Evolutionary conservation across 257 asterid species (phyloP).

Genomic region (Fraxinus excelsior): DNA sequence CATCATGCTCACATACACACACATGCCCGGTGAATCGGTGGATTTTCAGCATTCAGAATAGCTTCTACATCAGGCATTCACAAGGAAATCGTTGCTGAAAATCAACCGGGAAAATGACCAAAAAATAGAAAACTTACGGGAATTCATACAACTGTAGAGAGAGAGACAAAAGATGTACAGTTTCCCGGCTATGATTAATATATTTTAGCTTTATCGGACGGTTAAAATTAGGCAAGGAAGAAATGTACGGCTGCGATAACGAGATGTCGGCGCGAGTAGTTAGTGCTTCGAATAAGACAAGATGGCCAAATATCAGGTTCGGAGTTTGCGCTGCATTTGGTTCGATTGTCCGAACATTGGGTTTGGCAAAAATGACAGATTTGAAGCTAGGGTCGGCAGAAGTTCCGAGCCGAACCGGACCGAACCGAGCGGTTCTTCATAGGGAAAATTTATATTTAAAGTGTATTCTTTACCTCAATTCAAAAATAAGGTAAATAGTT

Average conservation of each 20-base stretch:
- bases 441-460: too few species aligned
- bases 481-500: too few species aligned
- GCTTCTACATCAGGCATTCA: conserved; percentile 14
- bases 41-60: conserved; percentile 24
- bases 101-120: neutral
- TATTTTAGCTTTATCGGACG: conserved; percentile 23
- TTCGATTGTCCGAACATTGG: conserved; percentile 44
- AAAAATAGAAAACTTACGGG: neutral
- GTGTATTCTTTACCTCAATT: too few species aligned
- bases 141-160: conserved; percentile 15
- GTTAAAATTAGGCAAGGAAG: neutral
- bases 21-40: conserved; percentile 8
- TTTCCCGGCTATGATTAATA: conserved; percentile 5
- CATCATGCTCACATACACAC: neutral
- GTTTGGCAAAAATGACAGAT: conserved; percentile 45
- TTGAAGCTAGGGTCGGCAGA: too few species aligned
- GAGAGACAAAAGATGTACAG: neutral
- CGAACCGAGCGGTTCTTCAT: too few species aligned
- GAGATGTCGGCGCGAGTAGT: neutral
- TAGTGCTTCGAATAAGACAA: conserved; percentile 11
- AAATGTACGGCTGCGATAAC: conserved; percentile 28
- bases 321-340: conserved; percentile 12
- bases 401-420: too few species aligned
- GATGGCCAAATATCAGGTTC: conserved; percentile 23
- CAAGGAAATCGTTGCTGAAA: neutral